Evolutionary conservation across 225 moss, liverwort and hornwort genomes (phyloP), one percentile per base, ranked within the genome.

Genomic region (Takakia lepidozioides): DNA sequence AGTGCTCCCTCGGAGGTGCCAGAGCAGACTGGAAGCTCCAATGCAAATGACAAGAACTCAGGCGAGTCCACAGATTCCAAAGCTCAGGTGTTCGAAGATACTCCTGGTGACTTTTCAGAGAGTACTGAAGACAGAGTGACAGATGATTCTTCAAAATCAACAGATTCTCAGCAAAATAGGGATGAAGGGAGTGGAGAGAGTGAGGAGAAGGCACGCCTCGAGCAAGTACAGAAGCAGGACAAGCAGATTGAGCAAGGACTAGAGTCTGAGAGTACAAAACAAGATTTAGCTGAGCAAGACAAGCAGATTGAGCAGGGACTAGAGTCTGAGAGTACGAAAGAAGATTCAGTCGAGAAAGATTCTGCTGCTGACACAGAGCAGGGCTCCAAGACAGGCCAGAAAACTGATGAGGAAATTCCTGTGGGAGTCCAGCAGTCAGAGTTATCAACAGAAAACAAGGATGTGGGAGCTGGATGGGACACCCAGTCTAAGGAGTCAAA

Each of bases 401-500:
- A 32, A 11, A 7, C 32, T 32, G 32, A 22, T 17, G 20, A 48
- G 24, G 22, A 48, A 19, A 48, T 11, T 27, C 9, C 26, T 10
- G 26, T 28, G 3, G 26, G 29, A 10, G 14, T 26, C 16, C 11
- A 25, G 49, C 27, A 27, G 20, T 23, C 25, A 7, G 49, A 49
- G 22, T 16, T 49, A 13, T 25, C 49, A 29, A 17, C 29, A 16
- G 49, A 49, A 5, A 49, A 49, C 27, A 49, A 25, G 26, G 49
- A 49, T 23, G 17, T 8, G 8, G 20, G 24, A 11, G 10, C 24
- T 10, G 16, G 49, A 17, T 49, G 49, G 49, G 27, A 50, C 19
- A 50, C 28, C 10, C 49, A 50, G 49, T 25, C 48, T 19, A 25
- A 15, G 24, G 48, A 48, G 24, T 48, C 49, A 14, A 50, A 50